These are phyloP conservation scores for Hypoxylon lienhwacheense DNA, from an alignment of 495 filamentous ascomycete genomes.

Conservation along the genomic window DNA sequence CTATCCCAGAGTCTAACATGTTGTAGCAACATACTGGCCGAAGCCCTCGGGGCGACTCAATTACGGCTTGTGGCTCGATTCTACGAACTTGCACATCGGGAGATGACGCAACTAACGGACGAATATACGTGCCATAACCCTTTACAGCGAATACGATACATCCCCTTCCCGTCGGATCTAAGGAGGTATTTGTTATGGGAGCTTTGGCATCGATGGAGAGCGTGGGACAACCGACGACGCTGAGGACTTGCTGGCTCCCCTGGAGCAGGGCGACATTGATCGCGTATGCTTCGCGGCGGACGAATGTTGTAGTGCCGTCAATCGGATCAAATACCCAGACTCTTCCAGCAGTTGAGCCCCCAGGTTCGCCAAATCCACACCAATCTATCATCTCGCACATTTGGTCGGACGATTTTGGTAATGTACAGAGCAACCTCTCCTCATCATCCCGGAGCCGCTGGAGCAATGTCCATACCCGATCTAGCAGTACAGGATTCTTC, in stretches of 20 bases:
- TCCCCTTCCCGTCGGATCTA: conserved; percentile 57
- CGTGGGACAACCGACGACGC: conserved; percentile 59
- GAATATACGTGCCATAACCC: conserved; percentile 58
- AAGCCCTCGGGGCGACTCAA: conserved; percentile 37
- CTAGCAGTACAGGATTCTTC: conserved; percentile 49
- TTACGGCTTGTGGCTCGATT: conserved; percentile 31
- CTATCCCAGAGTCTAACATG: conserved; percentile 45
- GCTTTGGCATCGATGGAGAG: conserved; percentile 48
- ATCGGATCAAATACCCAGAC: conserved; percentile 74
- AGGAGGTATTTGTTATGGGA: conserved; percentile 43
- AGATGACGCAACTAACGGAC: conserved; percentile 42
- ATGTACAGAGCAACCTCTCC: conserved; percentile 35
- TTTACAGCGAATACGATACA: conserved; percentile 59
- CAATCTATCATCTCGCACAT: conserved; percentile 66
- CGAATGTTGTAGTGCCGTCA: conserved; percentile 69
- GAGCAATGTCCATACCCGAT: conserved; percentile 58
- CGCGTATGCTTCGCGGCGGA: conserved; percentile 63
- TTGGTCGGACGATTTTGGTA: conserved; percentile 53
- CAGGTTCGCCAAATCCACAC: conserved; percentile 51
- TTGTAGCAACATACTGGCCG: conserved; percentile 46
- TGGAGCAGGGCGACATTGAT: conserved; percentile 51
- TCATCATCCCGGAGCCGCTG: conserved; percentile 37
- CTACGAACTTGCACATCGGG: conserved; percentile 12
- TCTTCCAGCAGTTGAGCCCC: conserved; percentile 42
- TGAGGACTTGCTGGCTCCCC: conserved; percentile 42